A percentile compares a stretch with the other conserved stretches of the same genome.
Evolutionary conservation across 345 rosid species (phyloP).

Genomic region (Camelina sativa): DNA sequence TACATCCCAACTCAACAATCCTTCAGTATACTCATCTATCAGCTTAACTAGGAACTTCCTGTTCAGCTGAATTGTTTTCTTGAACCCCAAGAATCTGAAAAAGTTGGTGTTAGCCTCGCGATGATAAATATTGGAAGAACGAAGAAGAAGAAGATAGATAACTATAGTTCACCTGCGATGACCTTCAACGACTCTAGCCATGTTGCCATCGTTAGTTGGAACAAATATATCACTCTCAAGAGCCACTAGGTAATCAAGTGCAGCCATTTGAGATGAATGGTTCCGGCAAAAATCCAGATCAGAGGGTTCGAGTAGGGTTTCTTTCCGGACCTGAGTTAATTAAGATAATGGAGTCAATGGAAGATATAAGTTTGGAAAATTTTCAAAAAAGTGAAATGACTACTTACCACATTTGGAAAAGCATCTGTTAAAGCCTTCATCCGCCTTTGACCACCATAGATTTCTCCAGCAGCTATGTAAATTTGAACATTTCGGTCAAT

Average conservation of each 20-base stretch:
- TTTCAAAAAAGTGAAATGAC: background rate
- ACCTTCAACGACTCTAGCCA: slow-evolving; percentile 99
- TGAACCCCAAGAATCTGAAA: slow-evolving; percentile 88
- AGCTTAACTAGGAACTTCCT: slow-evolving; percentile 72
- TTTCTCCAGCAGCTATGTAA: slow-evolving; percentile 96
- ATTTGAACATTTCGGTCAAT: slow-evolving; percentile 80
- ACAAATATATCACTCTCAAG: slow-evolving; percentile 90
- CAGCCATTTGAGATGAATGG: slow-evolving; percentile 94
- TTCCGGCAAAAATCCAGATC: slow-evolving; percentile 73
- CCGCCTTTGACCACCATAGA: slow-evolving; percentile 83
- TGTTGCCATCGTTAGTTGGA: slow-evolving; percentile 92
- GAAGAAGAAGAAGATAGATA: background rate
- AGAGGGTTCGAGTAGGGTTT: slow-evolving; percentile 65
- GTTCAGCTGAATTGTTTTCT: slow-evolving; percentile 75
- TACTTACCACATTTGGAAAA: slow-evolving; percentile 89
- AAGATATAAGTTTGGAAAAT: background rate
- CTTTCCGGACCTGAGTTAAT: slow-evolving; percentile 78
- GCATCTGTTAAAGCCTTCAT: slow-evolving; percentile 61
- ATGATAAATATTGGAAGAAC: slow-evolving; percentile 1
- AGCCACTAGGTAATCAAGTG: slow-evolving; percentile 85
- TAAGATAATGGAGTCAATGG: slow-evolving; percentile 16
- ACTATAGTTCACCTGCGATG: slow-evolving; percentile 71
- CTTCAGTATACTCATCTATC: slow-evolving; percentile 67
- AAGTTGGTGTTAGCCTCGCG: slow-evolving; percentile 15
- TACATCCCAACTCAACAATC: slow-evolving; percentile 80